Base-by-base conservation (phyloP, 2,329 filamentous ascomycete species). In the Kalaharituber pfeilii region DNA sequence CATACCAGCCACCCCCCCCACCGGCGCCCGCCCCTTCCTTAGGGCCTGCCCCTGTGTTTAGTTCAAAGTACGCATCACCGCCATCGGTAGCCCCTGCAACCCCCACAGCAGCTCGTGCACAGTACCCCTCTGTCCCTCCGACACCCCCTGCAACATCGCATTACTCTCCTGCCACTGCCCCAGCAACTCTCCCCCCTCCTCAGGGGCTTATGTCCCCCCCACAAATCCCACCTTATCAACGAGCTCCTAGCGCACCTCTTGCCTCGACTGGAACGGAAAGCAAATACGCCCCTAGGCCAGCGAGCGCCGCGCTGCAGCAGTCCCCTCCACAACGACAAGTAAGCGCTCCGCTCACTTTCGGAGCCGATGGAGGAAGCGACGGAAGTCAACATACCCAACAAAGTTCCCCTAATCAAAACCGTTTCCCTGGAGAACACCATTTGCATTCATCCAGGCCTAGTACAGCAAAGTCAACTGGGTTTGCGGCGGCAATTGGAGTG, bases 281-380 rank as follows among this genome's bases (percentile, higher is more conserved):
- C 25, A 69, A 68, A 53, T 71, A 72, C 61, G 66, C 63, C 28
- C 70, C 70, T 22, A 71, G 66, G 58, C 68, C 65, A 45, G 42
- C 52, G 4, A 53, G 50, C 22, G 53, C 57, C 9, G 53, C 52
- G n/a, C 57, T 56, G 42, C 28, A 25, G 3, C 25, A 15, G 4
- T 22, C 42, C 11, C 42, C 42, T 22, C n/a, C 15, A 15, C 42
- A 47, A 47, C 18, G 2, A 64, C 66, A 24, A 63, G 53, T 44
- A 64, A 27, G 30, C 49, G 49, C 49, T 29, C 15, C 29, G 1
- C 6, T 20, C 15, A 20, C 25, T 18, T 29, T 8, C 25, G 42
- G 42, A 22, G 15, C 42, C n/a, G 42, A 47, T 47, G 33, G 2
- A 1, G 33, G 13, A 13, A 47, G 42, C 25, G 22, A 4, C 71